Percentiles rank a stretch among this genome's conserved stretches.
Conservation (phyloP, 2,329 filamentous ascomycete genomes). For the Aureobasidium sp. region DNA sequence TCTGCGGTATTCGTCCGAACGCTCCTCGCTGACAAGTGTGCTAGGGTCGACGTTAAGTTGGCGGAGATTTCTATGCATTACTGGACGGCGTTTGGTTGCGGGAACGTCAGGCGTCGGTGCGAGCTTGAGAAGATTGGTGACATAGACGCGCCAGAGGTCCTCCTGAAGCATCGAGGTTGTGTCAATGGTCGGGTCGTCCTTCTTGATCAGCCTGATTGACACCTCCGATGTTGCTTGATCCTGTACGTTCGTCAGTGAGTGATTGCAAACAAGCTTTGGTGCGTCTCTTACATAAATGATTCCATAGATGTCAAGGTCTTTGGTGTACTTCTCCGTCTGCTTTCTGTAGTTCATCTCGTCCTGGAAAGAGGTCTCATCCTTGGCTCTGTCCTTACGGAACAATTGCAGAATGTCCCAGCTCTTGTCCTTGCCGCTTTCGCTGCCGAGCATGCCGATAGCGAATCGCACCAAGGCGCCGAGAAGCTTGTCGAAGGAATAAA, state of each 20-base stretch:
- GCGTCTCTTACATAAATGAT: slow-evolving; percentile 72
- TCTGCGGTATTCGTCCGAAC: slow-evolving; percentile 15
- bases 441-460: slow-evolving; percentile 73
- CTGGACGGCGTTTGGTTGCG: slow-evolving; percentile 26
- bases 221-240: slow-evolving; percentile 62
- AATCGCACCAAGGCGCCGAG: slow-evolving; percentile 74
- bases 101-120: slow-evolving; percentile 61
- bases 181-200: slow-evolving; percentile 73
- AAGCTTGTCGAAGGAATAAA: slow-evolving; percentile 89
- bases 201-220: slow-evolving; percentile 75
- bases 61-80: slow-evolving; percentile 34
- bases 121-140: slow-evolving; percentile 80
- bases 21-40: slow-evolving; percentile 12
- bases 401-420: slow-evolving; percentile 83
- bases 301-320: slow-evolving; percentile 86
- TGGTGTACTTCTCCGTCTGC: slow-evolving; percentile 84
- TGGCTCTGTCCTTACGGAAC: slow-evolving; percentile 73
- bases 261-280: neutral
- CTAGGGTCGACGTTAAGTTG: slow-evolving; percentile 29
- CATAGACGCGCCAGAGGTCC: slow-evolving; percentile 85
- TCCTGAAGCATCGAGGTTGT: slow-evolving; percentile 58
- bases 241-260: slow-evolving; percentile 35
- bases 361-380: slow-evolving; percentile 80
- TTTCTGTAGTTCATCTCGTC: slow-evolving; percentile 86
- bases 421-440: slow-evolving; percentile 82